Base-by-base conservation (phyloP, 139 green algal genomes). In the Chlamydomonas incerta region DNA sequence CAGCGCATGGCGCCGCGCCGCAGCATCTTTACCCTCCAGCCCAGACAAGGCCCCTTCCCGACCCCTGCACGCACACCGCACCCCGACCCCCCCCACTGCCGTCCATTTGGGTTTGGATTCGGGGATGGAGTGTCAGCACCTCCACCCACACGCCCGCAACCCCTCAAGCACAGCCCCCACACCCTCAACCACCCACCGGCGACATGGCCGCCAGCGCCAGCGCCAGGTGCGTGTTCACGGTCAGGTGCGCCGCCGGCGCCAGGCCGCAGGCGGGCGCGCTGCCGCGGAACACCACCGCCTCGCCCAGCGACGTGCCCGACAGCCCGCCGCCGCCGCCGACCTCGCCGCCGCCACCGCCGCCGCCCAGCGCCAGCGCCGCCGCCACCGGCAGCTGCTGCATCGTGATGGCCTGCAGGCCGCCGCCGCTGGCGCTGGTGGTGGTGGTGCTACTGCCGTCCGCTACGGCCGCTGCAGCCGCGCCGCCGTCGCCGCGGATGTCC, bases 211-310 rank as follows among this genome's bases (percentile, higher is more conserved):
- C 75, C 63, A 91, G 52, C 33, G 87, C 37, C 50, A 91, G 55
- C 23, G 87, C 87, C 34, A 91, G 17, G 70, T 88, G 77, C 10
- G 35, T 80, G 83, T 87, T 88, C 69, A 41, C 68, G 33, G 87
- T 91, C 3, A 88, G 71, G 67, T 86, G 71, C 77, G 82, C 85
- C 28, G 76, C 82, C n/a, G 87, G 87, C 1, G 87, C 20, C 70
- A 91, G 63, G 47, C 82, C 82, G 33, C 76, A 85, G 4, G 87
- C 87, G 17, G 82, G 63, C 50, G 23, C 26, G 13, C 3, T 29
- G 3, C 82, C 87, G 1, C 87, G 82, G 37, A 91, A 79, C 70
- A 91, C 87, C 41, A 91, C 76, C 46, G 76, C 87, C 82, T 88
- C 87, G 21, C 87, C 87, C 47, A 83, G 50, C 18, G 28, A 10